Conservation (phyloP, 2,329 filamentous ascomycete genomes). For the Colletotrichum spaethianum region DNA sequence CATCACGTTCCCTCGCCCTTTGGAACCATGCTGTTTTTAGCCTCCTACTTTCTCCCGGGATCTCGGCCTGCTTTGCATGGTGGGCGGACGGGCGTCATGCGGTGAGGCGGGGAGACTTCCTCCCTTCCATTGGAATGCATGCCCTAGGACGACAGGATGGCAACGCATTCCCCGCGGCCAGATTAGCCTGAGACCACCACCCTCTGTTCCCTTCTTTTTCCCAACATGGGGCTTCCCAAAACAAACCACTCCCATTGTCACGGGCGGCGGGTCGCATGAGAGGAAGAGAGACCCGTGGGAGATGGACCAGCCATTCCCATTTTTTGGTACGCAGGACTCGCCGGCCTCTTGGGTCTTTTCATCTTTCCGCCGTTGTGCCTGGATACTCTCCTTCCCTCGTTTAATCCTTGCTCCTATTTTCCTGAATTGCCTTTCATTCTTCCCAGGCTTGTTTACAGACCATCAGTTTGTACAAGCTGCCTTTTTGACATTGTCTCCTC, state of each 20-base stretch:
- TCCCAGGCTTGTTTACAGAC: constrained; percentile 16
- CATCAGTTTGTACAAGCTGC: background rate
- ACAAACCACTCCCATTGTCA: constrained; percentile 1
- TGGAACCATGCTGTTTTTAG: background rate
- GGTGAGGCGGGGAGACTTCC: background rate
- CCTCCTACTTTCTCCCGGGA: background rate
- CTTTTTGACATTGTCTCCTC: no score
- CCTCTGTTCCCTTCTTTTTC: background rate
- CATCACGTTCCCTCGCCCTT: constrained; percentile 32
- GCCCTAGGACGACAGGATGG: constrained; percentile 27
- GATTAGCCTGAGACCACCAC: constrained; percentile 36
- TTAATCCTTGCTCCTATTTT: background rate
- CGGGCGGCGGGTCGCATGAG: constrained; percentile 3
- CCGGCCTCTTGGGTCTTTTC: background rate
- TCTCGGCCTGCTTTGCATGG: background rate
- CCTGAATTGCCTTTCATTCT: constrained; percentile 20
- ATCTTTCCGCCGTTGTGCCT: background rate
- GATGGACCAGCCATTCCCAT: constrained; percentile 18
- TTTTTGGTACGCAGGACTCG: background rate
- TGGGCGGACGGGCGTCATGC: background rate
- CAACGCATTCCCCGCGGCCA: constrained; percentile 30
- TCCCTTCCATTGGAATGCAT: constrained; percentile 39
- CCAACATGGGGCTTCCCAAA: background rate
- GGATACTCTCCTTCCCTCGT: background rate
- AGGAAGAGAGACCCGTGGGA: background rate